Conservation (phyloP, 306 rosid species). For the Fragaria iinumae region DNA sequence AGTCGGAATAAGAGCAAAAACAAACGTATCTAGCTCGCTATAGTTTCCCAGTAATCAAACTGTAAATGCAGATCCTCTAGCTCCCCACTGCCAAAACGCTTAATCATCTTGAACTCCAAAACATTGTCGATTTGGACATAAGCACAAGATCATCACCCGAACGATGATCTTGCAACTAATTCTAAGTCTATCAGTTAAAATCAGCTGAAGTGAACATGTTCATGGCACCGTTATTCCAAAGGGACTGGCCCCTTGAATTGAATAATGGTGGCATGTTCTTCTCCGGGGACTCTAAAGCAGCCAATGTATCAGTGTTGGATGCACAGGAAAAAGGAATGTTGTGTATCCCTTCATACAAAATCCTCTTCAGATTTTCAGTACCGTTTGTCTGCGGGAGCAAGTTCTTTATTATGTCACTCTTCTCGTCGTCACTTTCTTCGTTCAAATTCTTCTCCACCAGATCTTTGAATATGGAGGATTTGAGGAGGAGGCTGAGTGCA, state of each 20-base stretch:
- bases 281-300: slow-evolving; percentile 44
- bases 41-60: neutral
- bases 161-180: neutral
- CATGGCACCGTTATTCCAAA: slow-evolving; percentile 42
- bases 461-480: slow-evolving; percentile 68
- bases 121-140: neutral
- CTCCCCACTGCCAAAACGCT: neutral
- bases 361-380: slow-evolving; percentile 27
- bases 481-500: slow-evolving; percentile 75
- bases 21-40: neutral
- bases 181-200: slow-evolving; percentile 17
- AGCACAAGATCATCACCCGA: neutral
- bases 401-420: slow-evolving; percentile 32
- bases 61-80: neutral
- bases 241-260: slow-evolving; percentile 21
- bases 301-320: slow-evolving; percentile 29
- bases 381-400: slow-evolving; percentile 21
- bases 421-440: slow-evolving; percentile 28
- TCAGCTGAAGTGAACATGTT: slow-evolving; percentile 20
- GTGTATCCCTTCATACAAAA: slow-evolving; percentile 25
- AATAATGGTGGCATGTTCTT: slow-evolving; percentile 34
- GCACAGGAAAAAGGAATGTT: slow-evolving; percentile 21
- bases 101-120: neutral
- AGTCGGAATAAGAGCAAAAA: neutral
- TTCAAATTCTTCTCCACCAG: slow-evolving; percentile 57